These are phyloP conservation scores for Fusarium proliferatum DNA, from an alignment of 2,329 filamentous ascomycete genomes.

Conservation along the genomic window DNA sequence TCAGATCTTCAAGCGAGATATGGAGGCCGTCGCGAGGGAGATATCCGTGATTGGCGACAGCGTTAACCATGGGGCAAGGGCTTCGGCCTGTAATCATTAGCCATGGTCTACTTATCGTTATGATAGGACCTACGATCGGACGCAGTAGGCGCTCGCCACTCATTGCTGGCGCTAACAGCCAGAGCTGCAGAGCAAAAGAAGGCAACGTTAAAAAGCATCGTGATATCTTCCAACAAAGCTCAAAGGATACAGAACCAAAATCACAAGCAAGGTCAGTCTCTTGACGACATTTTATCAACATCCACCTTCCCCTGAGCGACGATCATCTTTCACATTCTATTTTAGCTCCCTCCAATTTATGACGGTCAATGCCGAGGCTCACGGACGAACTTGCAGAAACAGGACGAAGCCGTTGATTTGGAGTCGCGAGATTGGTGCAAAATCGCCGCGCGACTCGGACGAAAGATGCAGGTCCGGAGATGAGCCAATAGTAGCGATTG, in stretches of 20 bases:
- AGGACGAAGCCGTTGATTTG: not conserved
- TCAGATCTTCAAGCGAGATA: conserved; percentile 30
- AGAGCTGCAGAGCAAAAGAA: conserved; percentile 24
- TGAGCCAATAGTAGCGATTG: conserved; percentile 2
- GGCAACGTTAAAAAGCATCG: conserved; percentile 32
- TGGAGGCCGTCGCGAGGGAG: conserved; percentile 35
- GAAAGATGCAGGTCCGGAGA: not conserved
- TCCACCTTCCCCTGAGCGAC: not conserved
- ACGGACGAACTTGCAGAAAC: conserved; percentile 18
- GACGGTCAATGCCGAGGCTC: conserved; percentile 26
- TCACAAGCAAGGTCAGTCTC: not conserved
- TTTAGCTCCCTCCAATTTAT: conserved; percentile 2
- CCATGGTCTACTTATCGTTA: no score
- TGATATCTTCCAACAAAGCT: not conserved
- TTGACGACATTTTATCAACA: not conserved
- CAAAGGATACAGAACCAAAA: not conserved
- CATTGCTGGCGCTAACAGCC: conserved; percentile 29
- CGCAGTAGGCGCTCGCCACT: conserved; percentile 25
- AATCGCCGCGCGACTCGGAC: conserved; percentile 1
- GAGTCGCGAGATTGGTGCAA: conserved; percentile 16
- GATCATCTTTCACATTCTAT: not conserved
- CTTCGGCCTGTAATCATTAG: conserved; percentile 16
- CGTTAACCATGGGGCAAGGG: conserved; percentile 40
- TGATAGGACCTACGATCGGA: conserved; percentile 13
- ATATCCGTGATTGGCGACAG: conserved; percentile 40